Conservation (phyloP, 2,329 filamentous ascomycete species). For the Sclerotinia nivalis region DNA sequence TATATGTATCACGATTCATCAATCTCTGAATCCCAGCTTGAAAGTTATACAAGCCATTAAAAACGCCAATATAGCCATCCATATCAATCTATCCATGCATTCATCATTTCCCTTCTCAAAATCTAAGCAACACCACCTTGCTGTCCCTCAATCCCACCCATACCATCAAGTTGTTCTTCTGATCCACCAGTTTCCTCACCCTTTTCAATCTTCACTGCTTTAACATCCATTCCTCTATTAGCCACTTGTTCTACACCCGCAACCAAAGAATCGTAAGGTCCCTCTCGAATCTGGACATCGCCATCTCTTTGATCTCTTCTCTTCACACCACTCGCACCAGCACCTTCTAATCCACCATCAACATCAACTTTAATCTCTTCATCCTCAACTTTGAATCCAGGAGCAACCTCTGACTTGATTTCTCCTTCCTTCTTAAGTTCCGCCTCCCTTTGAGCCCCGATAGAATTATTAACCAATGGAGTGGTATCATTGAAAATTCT, state of each 20-base stretch:
- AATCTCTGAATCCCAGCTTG: no score
- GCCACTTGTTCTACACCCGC: slow-evolving; percentile 26
- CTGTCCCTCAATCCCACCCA: slow-evolving; percentile 22
- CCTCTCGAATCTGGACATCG: slow-evolving; percentile 31
- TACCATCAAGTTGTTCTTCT: slow-evolving; percentile 19
- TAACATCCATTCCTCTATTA: slow-evolving; percentile 28
- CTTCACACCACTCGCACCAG: slow-evolving; percentile 20
- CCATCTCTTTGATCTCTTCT: slow-evolving; percentile 22
- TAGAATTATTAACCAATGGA: slow-evolving; percentile 66
- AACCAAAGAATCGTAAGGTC: slow-evolving; percentile 33
- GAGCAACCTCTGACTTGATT: slow-evolving; percentile 23
- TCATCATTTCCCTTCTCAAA: background rate
- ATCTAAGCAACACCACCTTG: slow-evolving; percentile 16
- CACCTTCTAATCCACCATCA: slow-evolving; percentile 31
- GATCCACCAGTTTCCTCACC: slow-evolving; percentile 30
- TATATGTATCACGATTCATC: no score
- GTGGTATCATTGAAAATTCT: slow-evolving; percentile 88
- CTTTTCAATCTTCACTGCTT: slow-evolving; percentile 34
- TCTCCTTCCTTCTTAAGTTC: slow-evolving; percentile 27
- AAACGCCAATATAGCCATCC: no score
- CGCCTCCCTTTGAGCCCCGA: slow-evolving; percentile 35
- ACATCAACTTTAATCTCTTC: slow-evolving; percentile 33
- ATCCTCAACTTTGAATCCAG: slow-evolving; percentile 32
- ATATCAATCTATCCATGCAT: background rate
- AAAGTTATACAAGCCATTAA: no score